Base-by-base conservation (phyloP, 257 asterid genomes). In the Solanum stenotomum region DNA sequence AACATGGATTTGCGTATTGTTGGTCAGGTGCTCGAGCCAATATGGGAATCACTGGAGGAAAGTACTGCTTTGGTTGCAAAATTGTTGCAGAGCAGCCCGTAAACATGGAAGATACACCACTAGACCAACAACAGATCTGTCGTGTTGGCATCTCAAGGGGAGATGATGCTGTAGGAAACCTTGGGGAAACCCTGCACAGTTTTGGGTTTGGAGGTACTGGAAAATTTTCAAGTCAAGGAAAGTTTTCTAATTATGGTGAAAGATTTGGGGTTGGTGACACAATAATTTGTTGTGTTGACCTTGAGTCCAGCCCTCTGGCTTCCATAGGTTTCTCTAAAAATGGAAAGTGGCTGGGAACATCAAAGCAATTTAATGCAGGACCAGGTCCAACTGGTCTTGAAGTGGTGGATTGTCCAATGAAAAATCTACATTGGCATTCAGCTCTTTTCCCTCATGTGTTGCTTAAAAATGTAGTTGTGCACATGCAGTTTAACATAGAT, bases 21-120 rank as follows among this genome's bases (percentile, higher is more conserved):
- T 94, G 97, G 97, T 94, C 97, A 68, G 97, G 96, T 89, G 96
- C 96, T 75, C 94, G 97, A 63, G 94, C 94, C 56, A 93, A 90
- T 89, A 87, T 89, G 9, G 97, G 97, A 86, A 90, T 94, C 84
- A 91, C 33, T n/a, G 87, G 92, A 78, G 97, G 96, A 25, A 94
- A 91, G 71, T 94, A 91, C 88, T 94, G 94, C 87, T 93, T 94
- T 86, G 97, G 96, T 49, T 94, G 95, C 94, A 91, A 90, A 90
- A 89, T 94, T 29, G 59, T 92, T 67, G 87, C 93, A 37, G 74
- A 82, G 33, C 96, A 93, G 87, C 95, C 90, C 14, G 95, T 92
- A 46, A 84, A 61, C 75, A 93, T 92, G 96, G 91, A 90, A 46
- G 95, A 90, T 89, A 93, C 92, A 86, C 91, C 95, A 86, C 40